Percentiles rank a stretch among this genome's conserved stretches.
phyloP scores from a whole-genome alignment of 257 asterid species.

The Thymus mandschuricus region DNA sequence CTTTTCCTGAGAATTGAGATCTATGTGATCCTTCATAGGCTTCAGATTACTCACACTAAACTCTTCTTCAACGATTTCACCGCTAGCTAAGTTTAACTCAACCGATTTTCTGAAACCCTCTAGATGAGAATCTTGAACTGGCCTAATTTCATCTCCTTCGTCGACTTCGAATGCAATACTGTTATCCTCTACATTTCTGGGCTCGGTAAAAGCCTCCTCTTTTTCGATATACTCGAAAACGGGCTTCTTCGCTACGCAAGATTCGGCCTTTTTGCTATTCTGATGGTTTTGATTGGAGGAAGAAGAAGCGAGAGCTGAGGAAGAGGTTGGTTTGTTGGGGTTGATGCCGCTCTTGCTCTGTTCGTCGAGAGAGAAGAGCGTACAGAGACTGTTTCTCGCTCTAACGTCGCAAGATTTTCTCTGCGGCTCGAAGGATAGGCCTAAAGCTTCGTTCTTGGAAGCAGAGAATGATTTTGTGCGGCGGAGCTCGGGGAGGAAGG shows the following conservation, averaged over 20 bases:
- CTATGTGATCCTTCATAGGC: slow-evolving; percentile 87
- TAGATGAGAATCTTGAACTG: slow-evolving; percentile 46
- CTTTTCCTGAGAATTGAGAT: slow-evolving; percentile 61
- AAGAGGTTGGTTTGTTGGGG: slow-evolving; percentile 31
- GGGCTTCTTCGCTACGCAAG: slow-evolving; percentile 42
- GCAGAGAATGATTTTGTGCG: slow-evolving; percentile 88
- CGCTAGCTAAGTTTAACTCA: slow-evolving; percentile 39
- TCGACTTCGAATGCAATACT: slow-evolving; percentile 35
- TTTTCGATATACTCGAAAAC: slow-evolving; percentile 52
- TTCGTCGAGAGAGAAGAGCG: slow-evolving; percentile 66
- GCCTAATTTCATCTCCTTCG: slow-evolving; percentile 58
- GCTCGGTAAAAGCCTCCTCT: slow-evolving; percentile 40
- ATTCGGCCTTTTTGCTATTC: slow-evolving; percentile 36
- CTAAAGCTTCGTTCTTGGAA: slow-evolving; percentile 75
- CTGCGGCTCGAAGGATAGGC: slow-evolving; percentile 72
- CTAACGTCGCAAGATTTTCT: slow-evolving; percentile 93
- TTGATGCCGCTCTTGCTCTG: slow-evolving; percentile 30
- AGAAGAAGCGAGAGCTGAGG: slow-evolving; percentile 26
- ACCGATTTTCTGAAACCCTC: slow-evolving; percentile 43
- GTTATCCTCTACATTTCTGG: slow-evolving; percentile 36
- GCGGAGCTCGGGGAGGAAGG: slow-evolving; percentile 74
- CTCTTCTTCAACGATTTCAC: slow-evolving; percentile 66
- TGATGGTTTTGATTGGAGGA: slow-evolving; percentile 35
- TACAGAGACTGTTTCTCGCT: slow-evolving; percentile 63
- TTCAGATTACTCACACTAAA: slow-evolving; percentile 41